Evolutionary conservation across 495 filamentous ascomycete genomes (phyloP).

Genomic region (Tuber calosporum): DNA sequence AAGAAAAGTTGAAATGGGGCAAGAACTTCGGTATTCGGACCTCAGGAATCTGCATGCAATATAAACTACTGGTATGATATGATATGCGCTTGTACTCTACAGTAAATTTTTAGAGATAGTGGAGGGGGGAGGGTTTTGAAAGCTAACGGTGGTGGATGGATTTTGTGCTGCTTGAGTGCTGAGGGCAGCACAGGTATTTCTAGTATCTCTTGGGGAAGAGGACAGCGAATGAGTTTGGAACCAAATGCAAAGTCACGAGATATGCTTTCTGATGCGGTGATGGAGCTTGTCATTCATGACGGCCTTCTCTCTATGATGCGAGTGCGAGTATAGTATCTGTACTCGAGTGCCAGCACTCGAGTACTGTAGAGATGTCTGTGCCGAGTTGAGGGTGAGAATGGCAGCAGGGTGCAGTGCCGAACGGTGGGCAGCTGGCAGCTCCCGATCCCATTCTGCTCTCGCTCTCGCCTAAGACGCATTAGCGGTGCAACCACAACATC

Average conservation of each 20-base stretch:
- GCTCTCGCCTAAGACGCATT: background rate
- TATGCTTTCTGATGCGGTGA: background rate
- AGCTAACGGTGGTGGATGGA: background rate
- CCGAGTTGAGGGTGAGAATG: background rate
- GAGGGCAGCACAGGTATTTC: too few species aligned
- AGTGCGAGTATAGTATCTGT: background rate
- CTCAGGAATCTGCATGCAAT: background rate
- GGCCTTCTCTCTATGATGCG: background rate
- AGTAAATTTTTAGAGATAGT: too few species aligned
- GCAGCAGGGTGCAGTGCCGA: background rate
- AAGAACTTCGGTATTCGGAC: slow-evolving; percentile 2
- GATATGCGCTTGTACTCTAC: too few species aligned
- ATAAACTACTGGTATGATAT: too few species aligned
- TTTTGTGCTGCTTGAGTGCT: background rate
- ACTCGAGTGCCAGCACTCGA: too few species aligned
- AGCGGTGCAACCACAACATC: background rate
- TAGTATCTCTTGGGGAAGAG: background rate
- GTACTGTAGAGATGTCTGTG: background rate
- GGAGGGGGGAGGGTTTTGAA: background rate
- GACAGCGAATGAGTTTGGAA: background rate
- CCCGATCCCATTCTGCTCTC: background rate
- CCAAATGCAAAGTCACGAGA: background rate
- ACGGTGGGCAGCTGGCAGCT: background rate
- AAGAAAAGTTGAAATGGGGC: background rate
- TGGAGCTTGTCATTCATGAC: background rate